Evolutionary conservation across 129 eudicot genomes (phyloP).

Genomic region (Centrapalus pauciflorus): DNA sequence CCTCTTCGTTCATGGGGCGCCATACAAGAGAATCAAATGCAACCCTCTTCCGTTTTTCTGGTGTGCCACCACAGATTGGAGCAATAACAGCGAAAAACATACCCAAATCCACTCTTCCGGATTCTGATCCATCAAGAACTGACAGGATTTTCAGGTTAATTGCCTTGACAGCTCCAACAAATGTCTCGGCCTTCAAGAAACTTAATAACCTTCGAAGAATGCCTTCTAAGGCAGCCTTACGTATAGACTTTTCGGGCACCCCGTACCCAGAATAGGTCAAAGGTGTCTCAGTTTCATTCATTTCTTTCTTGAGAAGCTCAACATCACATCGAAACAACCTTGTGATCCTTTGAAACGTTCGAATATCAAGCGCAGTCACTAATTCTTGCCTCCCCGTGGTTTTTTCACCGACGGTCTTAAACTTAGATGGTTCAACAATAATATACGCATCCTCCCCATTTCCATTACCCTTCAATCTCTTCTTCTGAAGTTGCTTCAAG

Average conservation of each 20-base stretch:
- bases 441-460: slow-evolving; percentile 66
- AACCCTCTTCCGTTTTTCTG: slow-evolving; percentile 66
- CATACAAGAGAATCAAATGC: slow-evolving; percentile 85
- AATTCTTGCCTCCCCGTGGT: slow-evolving; percentile 65
- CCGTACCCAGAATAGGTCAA: slow-evolving; percentile 80
- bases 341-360: slow-evolving; percentile 79
- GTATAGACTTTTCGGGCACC: slow-evolving; percentile 78
- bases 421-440: slow-evolving; percentile 59
- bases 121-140: slow-evolving; percentile 73
- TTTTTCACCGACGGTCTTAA: slow-evolving; percentile 70
- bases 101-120: slow-evolving; percentile 92
- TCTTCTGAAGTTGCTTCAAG: slow-evolving; percentile 89
- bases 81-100: slow-evolving; percentile 89
- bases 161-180: slow-evolving; percentile 80
- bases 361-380: slow-evolving; percentile 65
- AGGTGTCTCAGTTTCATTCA: slow-evolving; percentile 71
- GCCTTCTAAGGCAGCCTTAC: slow-evolving; percentile 83
- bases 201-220: slow-evolving; percentile 58
- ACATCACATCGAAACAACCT: slow-evolving; percentile 82
- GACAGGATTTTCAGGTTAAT: slow-evolving; percentile 81
- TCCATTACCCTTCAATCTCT: slow-evolving; percentile 68
- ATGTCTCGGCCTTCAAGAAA: slow-evolving; percentile 91
- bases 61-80: slow-evolving; percentile 80
- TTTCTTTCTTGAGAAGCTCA: slow-evolving; percentile 75
- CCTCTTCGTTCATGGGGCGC: slow-evolving; percentile 61